These are phyloP conservation scores for Neophaeococcomyces aloes DNA, from an alignment of 2,329 filamentous ascomycete species.

Conservation along the genomic window DNA sequence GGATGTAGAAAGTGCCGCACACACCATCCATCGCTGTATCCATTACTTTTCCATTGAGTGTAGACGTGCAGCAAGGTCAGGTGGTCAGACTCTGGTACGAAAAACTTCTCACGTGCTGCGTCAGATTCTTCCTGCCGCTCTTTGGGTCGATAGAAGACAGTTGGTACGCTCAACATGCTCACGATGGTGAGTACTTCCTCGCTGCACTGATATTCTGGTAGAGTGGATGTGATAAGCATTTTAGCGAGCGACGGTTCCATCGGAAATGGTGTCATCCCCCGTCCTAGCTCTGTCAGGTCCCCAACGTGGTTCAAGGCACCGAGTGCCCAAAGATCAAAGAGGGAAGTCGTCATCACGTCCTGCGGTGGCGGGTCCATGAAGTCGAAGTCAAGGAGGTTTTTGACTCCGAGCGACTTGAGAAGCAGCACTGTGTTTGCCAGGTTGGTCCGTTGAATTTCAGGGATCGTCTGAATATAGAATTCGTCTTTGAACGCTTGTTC, in stretches of 20 bases:
- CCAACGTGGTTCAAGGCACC: constrained; percentile 90
- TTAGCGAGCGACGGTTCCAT: constrained; percentile 97
- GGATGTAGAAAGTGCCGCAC: constrained; percentile 85
- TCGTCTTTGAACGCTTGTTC: constrained; percentile 94
- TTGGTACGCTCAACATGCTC: constrained; percentile 92
- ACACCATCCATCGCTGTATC: constrained; percentile 84
- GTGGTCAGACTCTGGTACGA: constrained; percentile 95
- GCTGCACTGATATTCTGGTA: constrained; percentile 65
- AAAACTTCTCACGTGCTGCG: constrained; percentile 91
- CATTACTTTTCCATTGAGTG: constrained; percentile 87
- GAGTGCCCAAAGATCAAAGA: constrained; percentile 95
- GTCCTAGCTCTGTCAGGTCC: constrained; percentile 75
- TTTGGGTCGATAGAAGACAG: constrained; percentile 92
- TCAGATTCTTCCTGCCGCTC: constrained; percentile 96
- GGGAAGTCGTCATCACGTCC: constrained; percentile 91
- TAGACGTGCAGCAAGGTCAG: constrained; percentile 93
- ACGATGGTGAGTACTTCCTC: constrained; percentile 99
- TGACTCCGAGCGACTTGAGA: constrained; percentile 81
- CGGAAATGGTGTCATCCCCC: constrained; percentile 91
- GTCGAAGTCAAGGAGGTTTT: constrained; percentile 85
- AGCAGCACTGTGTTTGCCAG: constrained; percentile 74
- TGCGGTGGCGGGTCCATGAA: constrained; percentile 98
- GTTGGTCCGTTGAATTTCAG: constrained; percentile 93
- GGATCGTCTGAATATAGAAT: constrained; percentile 91
- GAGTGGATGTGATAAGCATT: constrained; percentile 78